Conservation (phyloP, 257 asterid species). For the Lavandula angustifolia region DNA sequence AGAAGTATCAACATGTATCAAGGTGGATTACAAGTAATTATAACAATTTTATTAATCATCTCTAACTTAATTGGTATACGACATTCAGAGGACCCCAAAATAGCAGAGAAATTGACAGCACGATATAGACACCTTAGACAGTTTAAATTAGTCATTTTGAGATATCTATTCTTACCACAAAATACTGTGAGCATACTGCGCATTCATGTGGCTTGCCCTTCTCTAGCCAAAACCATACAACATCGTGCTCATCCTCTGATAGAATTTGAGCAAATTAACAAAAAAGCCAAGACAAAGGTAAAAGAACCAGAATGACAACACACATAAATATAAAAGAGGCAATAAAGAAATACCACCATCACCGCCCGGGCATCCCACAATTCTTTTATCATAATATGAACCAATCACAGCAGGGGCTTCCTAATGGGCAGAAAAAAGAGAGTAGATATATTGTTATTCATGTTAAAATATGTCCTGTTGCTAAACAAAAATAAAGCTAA, state of each 20-base stretch:
- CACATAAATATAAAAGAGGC: slow-evolving; percentile 6
- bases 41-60: slow-evolving; percentile 25
- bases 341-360: slow-evolving; percentile 71
- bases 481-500: no score
- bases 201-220: slow-evolving; percentile 94
- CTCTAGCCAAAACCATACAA: slow-evolving; percentile 99
- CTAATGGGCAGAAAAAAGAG: slow-evolving; percentile 40
- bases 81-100: background rate
- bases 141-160: background rate
- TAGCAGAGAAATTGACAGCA: slow-evolving; percentile 40
- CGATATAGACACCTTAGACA: slow-evolving; percentile 40
- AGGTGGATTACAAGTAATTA: background rate
- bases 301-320: slow-evolving; percentile 2
- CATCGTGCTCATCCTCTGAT: slow-evolving; percentile 98
- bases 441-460: no score
- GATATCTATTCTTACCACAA: slow-evolving; percentile 56
- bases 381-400: slow-evolving; percentile 74
- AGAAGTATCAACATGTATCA: background rate
- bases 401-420: slow-evolving; percentile 82
- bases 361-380: slow-evolving; percentile 93
- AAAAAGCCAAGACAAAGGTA: background rate
- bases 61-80: slow-evolving; percentile 20
- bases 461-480: no score
- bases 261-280: slow-evolving; percentile 16
- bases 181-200: slow-evolving; percentile 90